phyloP scores from a whole-genome alignment of 2,329 filamentous ascomycete species.

The Penicillium sp. region DNA sequence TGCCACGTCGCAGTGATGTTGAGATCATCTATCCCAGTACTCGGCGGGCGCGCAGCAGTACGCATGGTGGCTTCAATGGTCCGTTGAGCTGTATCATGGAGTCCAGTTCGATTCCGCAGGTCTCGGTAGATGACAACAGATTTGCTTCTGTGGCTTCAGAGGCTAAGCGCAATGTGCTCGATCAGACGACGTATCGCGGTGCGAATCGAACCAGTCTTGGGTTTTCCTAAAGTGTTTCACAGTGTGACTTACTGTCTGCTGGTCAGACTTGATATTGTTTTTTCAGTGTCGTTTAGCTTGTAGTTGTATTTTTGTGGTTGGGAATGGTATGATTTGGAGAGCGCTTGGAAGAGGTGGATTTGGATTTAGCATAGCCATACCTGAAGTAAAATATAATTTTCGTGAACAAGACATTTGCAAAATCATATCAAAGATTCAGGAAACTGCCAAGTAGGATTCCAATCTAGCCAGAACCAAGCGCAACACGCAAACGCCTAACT shows the following conservation, averaged over 20 bases:
- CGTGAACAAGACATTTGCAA: neutral
- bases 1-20: conserved; percentile 37
- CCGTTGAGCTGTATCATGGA: conserved; percentile 40
- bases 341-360: neutral
- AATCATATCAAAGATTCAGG: neutral
- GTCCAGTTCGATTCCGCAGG: conserved; percentile 21
- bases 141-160: conserved; percentile 10
- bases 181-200: conserved; percentile 36
- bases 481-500: neutral
- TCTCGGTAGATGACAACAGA: conserved; percentile 33
- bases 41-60: conserved; percentile 40
- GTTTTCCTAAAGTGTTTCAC: conserved; percentile 19
- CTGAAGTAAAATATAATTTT: conserved; percentile 7
- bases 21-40: conserved; percentile 42
- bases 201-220: conserved; percentile 36
- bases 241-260: conserved; percentile 24
- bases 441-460: neutral
- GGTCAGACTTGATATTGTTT: conserved; percentile 25
- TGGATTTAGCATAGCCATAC: conserved; percentile 10
- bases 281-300: conserved; percentile 14
- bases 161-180: conserved; percentile 21
- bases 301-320: conserved; percentile 12
- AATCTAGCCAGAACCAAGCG: neutral
- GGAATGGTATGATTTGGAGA: neutral
- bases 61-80: conserved; percentile 30